Evolutionary conservation across 1,139 yeast genomes (phyloP), one percentile per base, ranked within the genome.

Genomic region (Saccharomyces hybrid): DNA sequence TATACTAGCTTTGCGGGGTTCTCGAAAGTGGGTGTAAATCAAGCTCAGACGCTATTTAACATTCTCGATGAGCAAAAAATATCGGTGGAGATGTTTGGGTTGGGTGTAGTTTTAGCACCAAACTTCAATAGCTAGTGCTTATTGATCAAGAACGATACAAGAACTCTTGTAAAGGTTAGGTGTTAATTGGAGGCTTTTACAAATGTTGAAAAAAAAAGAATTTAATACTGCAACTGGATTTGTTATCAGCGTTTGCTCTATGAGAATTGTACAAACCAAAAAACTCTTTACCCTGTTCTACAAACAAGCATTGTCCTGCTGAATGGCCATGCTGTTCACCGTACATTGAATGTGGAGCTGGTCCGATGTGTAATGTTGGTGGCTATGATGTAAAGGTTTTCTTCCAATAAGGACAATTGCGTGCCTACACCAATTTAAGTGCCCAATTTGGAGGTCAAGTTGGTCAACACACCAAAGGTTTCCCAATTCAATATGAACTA

Each of bases 331-430:
- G 96, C 68, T 89, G 96, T 68, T 83, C 90, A 23, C 88, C 84
- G 61, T 86, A 82, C 63, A 95, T 96, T 41, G 75, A 73, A n/a
- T 89, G 96, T 76, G 96, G 96, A 54, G 77, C 84, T 14, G 96
- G 96, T 1, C 74, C 83, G 2, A 75, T 78, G 68, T 89, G 96
- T n/a, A n/a, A n/a, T 74, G 75, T 89, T 51, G 91, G 89, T 50
- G 93, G 95, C 14, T 88, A 96, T 71, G 88, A 87, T 69, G 82
- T 87, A n/a, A 47, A 73, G 82, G 62, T 79, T 66, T 65, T 86
- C 95, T 0, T 84, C 68, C 71, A 80, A 79, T 65, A 68, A 79
- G 55, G 64, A 79, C 5, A 80, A 93, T 7, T 88, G 96, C 69
- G 78, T 84, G 75, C 89, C 93, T 13, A 56, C 59, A 48, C 69